Evolutionary conservation across 2,329 filamentous ascomycete genomes (phyloP), one percentile per base, ranked within the genome.

Genomic region (Fusarium chaquense): DNA sequence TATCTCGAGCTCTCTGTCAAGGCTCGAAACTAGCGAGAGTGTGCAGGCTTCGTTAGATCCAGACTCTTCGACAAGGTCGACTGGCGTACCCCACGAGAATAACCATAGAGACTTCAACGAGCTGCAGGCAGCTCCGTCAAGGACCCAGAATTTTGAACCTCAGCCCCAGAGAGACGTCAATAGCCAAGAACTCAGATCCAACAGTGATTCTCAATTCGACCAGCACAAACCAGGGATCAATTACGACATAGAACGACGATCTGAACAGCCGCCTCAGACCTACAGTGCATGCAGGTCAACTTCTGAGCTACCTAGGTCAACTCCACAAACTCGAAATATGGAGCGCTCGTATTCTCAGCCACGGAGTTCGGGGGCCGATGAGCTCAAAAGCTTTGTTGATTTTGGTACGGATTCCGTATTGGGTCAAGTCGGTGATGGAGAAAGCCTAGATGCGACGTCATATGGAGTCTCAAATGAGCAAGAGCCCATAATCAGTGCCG

Each of bases 111-210:
- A 32, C 16, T 36, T 33, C 20, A 47, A 61, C 35, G 71, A 69
- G 46, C 75, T 70, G 41, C 78, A 76, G 61, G 77, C 74, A 56
- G 75, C 76, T 41, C 78, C 78, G 49, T 46, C 75, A n/a, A 40
- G 74, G 18, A 49, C 45, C 32, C 65, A 28, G 22, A 59, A 51
- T 18, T 73, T 73, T 12, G 58, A 70, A 12, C 56, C 59, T 20
- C 66, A 56, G 30, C 44, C 58, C 8, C 63, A 63, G 32, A 62
- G 56, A 18, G 60, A 71, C 20, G 60, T 44, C 24, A 57, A 63
- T 10, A 73, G 67, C 20, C 60, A 58, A 36, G 32, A 50, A 10
- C 33, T n/a, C 11, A n/a, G 11, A 28, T 35, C n/a, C 26, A 24
- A 11, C 18, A 45, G 20, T 30, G 35, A 40, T 33, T 22, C 35